A percentile compares a stretch with the other conserved stretches of the same genome.
Conservation (phyloP, 352 stramenopile genomes). For the Peronosclerospora sorghi region DNA sequence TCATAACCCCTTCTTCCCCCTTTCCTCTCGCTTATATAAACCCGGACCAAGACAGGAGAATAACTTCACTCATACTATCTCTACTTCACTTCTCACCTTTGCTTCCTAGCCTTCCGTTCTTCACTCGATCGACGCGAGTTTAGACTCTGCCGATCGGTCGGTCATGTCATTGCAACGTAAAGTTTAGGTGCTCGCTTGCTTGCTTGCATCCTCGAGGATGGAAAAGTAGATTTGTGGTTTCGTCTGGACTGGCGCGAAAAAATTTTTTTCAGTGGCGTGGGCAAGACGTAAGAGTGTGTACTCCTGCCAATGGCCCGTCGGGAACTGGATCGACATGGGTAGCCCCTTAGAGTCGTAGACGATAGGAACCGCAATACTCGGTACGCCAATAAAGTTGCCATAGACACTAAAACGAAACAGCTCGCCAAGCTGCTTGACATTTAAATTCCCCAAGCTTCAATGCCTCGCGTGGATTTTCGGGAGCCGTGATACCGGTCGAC, state of each 20-base stretch:
- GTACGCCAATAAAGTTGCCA: too few species aligned
- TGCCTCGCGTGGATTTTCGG: conserved; percentile 42
- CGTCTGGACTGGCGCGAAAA: conserved; percentile 28
- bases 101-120: too few species aligned
- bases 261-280: conserved; percentile 40
- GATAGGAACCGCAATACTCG: conserved; percentile 60
- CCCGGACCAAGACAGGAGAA: too few species aligned
- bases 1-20: too few species aligned
- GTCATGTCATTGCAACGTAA: background rate
- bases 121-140: too few species aligned
- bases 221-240: too few species aligned
- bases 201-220: conserved; percentile 21
- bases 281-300: too few species aligned
- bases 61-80: too few species aligned
- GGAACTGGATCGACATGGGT: conserved; percentile 72
- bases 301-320: conserved; percentile 71
- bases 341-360: conserved; percentile 50
- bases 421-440: conserved; percentile 34
- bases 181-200: conserved; percentile 10
- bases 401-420: conserved; percentile 82
- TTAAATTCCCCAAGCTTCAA: too few species aligned
- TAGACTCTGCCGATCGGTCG: too few species aligned
- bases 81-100: too few species aligned
- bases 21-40: too few species aligned
- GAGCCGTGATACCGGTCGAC: conserved; percentile 63